phyloP scores from a whole-genome alignment of 352 stramenopile species.

The Globisporangium megalacanthum region DNA sequence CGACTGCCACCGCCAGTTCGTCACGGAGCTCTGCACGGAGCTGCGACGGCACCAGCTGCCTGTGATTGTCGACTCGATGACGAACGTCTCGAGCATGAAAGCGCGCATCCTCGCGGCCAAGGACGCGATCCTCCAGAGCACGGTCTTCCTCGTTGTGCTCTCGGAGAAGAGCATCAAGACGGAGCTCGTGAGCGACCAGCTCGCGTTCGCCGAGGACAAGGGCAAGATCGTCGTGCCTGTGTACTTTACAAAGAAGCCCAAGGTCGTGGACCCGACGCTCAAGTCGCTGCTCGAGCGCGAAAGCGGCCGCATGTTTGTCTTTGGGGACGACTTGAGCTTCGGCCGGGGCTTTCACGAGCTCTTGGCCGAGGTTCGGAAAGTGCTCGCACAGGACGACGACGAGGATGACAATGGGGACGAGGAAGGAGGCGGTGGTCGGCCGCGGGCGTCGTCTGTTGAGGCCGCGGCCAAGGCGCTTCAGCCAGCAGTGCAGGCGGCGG shows the following conservation, averaged over 20 bases:
- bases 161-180: slow-evolving; percentile 72
- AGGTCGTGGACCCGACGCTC: slow-evolving; percentile 35
- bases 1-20: slow-evolving; percentile 68
- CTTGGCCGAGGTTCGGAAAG: slow-evolving; percentile 31
- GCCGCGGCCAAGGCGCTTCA: slow-evolving; percentile 22
- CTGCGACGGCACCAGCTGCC: slow-evolving; percentile 40
- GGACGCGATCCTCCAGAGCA: slow-evolving; percentile 67
- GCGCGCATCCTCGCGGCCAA: slow-evolving; percentile 72
- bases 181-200: slow-evolving; percentile 76
- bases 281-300: slow-evolving; percentile 30
- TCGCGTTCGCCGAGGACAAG: slow-evolving; percentile 81
- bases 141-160: slow-evolving; percentile 66
- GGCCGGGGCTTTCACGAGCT: slow-evolving; percentile 57
- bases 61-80: slow-evolving; percentile 61
- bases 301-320: slow-evolving; percentile 32
- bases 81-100: slow-evolving; percentile 69
- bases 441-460: slow-evolving; percentile 7
- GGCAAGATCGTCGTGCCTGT: slow-evolving; percentile 71
- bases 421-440: slow-evolving; percentile 1
- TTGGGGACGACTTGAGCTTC: slow-evolving; percentile 59
- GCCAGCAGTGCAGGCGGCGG: slow-evolving; percentile 29
- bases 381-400: slow-evolving; percentile 10
- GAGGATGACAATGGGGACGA: slow-evolving; percentile 8
- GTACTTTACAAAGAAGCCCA: slow-evolving; percentile 51
- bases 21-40: slow-evolving; percentile 45